phyloP scores from a whole-genome alignment of 352 stramenopile species.

The Plasmopara muralis region DNA sequence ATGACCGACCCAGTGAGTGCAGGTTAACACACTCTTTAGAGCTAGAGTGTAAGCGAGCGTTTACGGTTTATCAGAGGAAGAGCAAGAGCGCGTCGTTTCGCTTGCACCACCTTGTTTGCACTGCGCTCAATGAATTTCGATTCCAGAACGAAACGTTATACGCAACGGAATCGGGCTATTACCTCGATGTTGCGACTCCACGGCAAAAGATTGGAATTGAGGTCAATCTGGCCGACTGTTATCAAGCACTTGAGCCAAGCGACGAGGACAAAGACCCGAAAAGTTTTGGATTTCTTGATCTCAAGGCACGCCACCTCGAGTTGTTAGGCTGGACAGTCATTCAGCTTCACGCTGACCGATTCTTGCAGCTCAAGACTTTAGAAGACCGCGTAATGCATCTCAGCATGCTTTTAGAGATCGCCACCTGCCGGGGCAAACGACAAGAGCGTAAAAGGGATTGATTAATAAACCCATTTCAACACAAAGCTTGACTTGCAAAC shows the following conservation, averaged over 20 bases:
- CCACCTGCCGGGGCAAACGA: slow-evolving; percentile 27
- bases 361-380: slow-evolving; percentile 38
- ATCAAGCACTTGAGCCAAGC: slow-evolving; percentile 32
- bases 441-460: slow-evolving; percentile 6
- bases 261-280: slow-evolving; percentile 35
- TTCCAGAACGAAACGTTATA: slow-evolving; percentile 31
- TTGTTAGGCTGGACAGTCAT: slow-evolving; percentile 64
- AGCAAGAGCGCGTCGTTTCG: slow-evolving; percentile 53
- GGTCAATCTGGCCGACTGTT: slow-evolving; percentile 48
- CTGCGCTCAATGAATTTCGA: slow-evolving; percentile 46
- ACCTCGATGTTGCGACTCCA: slow-evolving; percentile 43
- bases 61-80: slow-evolving; percentile 42
- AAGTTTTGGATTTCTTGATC: slow-evolving; percentile 45
- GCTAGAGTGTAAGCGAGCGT: slow-evolving; percentile 38
- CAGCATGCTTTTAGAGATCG: slow-evolving; percentile 66
- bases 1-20: slow-evolving; percentile 26
- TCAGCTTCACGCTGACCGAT: slow-evolving; percentile 46
- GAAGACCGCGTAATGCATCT: slow-evolving; percentile 53
- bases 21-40: slow-evolving; percentile 22
- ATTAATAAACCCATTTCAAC: slow-evolving; percentile 1
- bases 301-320: slow-evolving; percentile 61
- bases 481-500: too few relatives aligned
- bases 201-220: slow-evolving; percentile 60
- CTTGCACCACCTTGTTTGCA: slow-evolving; percentile 47
- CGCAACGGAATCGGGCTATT: slow-evolving; percentile 37